phyloP scores from a whole-genome alignment of 2,329 filamentous ascomycete species.

The Colletotrichum sp. region DNA sequence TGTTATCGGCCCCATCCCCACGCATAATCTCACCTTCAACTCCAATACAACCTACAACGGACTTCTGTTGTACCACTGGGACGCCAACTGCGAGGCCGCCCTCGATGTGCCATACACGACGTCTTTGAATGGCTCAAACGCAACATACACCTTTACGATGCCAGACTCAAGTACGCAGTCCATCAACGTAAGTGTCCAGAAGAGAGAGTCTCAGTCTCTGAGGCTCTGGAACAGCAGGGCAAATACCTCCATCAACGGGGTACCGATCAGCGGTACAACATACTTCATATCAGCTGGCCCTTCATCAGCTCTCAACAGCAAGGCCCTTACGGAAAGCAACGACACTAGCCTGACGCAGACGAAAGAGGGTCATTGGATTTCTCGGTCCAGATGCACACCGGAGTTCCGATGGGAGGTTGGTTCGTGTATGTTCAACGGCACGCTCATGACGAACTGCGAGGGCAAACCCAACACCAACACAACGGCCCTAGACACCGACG shows the following conservation, averaged over 20 bases:
- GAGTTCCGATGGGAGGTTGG: not conserved
- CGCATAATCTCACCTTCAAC: constrained; percentile 2
- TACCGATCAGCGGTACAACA: not conserved
- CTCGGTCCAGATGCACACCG: not conserved
- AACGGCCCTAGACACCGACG: not conserved
- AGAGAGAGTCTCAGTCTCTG: not conserved
- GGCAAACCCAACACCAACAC: not conserved
- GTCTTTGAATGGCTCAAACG: not conserved
- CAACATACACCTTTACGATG: not conserved
- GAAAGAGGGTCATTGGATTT: not conserved
- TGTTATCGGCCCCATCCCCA: not conserved
- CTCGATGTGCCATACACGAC: not conserved
- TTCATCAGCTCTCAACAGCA: not conserved
- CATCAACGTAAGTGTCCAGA: not conserved
- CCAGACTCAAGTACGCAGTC: not conserved
- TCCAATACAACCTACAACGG: not conserved
- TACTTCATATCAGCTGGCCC: not conserved
- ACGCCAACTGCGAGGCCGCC: not conserved
- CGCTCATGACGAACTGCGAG: not conserved
- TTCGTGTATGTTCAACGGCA: not conserved
- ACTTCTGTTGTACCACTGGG: not conserved
- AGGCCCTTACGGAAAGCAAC: not conserved
- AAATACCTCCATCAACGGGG: not conserved
- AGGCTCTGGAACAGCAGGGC: not conserved
- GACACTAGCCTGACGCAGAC: not conserved